phyloP scores from a whole-genome alignment of 2,329 filamentous ascomycete species.

The Penicillium aurantiogriseum region DNA sequence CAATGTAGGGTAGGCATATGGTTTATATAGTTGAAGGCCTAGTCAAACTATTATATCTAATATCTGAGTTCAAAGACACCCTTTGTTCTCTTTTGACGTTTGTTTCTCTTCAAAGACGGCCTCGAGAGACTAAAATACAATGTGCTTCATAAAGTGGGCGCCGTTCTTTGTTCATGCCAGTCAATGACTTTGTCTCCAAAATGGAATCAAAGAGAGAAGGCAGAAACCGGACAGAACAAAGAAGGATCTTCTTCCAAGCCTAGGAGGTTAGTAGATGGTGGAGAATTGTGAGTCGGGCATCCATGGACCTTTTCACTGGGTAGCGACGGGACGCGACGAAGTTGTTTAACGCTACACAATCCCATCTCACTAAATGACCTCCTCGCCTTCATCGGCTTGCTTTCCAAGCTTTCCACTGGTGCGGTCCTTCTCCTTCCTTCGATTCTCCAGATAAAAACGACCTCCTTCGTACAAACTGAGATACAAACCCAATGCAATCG shows the following conservation, averaged over 20 bases:
- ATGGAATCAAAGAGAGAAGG: background rate
- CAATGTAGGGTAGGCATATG: no score
- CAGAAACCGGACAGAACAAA: background rate
- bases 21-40: background rate
- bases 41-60: background rate
- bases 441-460: slow-evolving; percentile 57
- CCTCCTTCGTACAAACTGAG: slow-evolving; percentile 82
- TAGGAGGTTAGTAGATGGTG: background rate
- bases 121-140: background rate
- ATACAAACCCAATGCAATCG: slow-evolving; percentile 79
- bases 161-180: background rate
- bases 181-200: background rate
- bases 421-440: slow-evolving; percentile 23
- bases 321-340: background rate
- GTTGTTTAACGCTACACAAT: no score
- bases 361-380: background rate
- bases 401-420: background rate
- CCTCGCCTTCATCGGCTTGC: background rate
- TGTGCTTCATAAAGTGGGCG: background rate
- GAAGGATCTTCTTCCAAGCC: background rate
- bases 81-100: background rate
- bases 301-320: background rate
- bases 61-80: background rate
- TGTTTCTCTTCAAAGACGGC: background rate
- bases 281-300: background rate